Conservation (phyloP, 495 filamentous ascomycete species). For the Penicillium ucsense region DNA sequence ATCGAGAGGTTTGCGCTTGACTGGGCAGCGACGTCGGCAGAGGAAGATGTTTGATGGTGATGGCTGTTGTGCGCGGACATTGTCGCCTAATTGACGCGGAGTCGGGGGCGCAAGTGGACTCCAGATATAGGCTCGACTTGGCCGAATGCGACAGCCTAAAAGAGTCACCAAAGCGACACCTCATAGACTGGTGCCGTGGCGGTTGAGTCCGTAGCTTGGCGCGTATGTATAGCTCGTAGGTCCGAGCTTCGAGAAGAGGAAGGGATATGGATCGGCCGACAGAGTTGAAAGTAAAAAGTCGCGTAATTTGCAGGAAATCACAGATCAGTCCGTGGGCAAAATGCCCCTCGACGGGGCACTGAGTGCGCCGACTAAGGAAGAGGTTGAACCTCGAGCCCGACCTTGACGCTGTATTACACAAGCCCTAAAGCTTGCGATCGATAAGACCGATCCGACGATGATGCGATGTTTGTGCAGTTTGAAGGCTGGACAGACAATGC, state of each 20-base stretch:
- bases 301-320: too few relatives aligned
- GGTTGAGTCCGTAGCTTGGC: too few relatives aligned
- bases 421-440: conserved; percentile 5
- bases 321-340: too few relatives aligned
- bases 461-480: conserved; percentile 39
- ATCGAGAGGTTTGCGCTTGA: conserved; percentile 19
- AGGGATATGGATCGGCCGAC: too few relatives aligned
- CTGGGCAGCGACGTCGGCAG: conserved; percentile 18
- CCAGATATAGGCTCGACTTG: too few relatives aligned
- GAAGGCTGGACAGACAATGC: conserved; percentile 40
- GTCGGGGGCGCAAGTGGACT: too few relatives aligned
- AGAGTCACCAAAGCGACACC: too few relatives aligned
- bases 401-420: neutral
- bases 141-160: too few relatives aligned
- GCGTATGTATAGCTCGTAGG: too few relatives aligned
- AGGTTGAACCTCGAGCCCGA: neutral
- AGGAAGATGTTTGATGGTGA: conserved; percentile 25
- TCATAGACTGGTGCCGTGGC: too few relatives aligned
- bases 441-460: conserved; percentile 15
- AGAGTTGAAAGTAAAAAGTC: too few relatives aligned
- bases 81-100: conserved; percentile 8
- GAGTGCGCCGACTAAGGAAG: conserved; percentile 2
- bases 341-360: conserved; percentile 7
- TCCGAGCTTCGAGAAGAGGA: too few relatives aligned
- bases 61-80: conserved; percentile 24